Percentiles rank a stretch among this genome's conserved stretches.
phyloP scores from a whole-genome alignment of 768 basidiomycete species.

The Russula sp. region DNA sequence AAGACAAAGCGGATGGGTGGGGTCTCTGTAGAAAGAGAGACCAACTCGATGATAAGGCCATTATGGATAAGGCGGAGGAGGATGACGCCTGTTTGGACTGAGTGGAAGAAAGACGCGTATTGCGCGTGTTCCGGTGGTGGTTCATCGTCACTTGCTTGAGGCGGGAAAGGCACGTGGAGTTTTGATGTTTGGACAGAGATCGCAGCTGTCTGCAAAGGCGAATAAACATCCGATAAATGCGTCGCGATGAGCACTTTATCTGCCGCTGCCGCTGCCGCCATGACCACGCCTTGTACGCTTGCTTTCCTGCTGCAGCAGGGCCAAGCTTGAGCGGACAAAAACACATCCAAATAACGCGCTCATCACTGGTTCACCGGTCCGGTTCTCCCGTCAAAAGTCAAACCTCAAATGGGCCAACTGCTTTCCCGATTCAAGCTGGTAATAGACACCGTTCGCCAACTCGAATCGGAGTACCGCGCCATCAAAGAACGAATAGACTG shows the following conservation, averaged over 20 bases:
- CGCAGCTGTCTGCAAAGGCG: constrained; percentile 42
- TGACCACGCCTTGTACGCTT: not conserved
- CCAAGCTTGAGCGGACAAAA: too few relatives aligned
- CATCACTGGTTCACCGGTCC: not conserved
- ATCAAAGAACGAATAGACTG: constrained; percentile 27
- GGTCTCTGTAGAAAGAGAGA: constrained; percentile 60
- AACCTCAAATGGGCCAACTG: constrained; percentile 10
- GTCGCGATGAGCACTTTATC: constrained; percentile 30
- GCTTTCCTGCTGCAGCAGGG: not conserved
- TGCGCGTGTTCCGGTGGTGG: constrained; percentile 68
- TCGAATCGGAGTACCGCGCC: constrained; percentile 8
- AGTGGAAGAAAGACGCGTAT: constrained; percentile 50
- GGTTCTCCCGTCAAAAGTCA: not conserved
- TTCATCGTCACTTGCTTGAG: constrained; percentile 33
- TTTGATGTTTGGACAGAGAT: constrained; percentile 54
- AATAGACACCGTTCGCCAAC: not conserved
- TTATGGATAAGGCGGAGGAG: constrained; percentile 69
- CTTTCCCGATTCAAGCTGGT: constrained; percentile 6
- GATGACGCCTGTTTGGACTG: constrained; percentile 53
- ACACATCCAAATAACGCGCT: constrained; percentile 2
- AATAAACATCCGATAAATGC: constrained; percentile 58
- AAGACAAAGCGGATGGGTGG: constrained; percentile 72
- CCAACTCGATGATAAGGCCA: constrained; percentile 65
- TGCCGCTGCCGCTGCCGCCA: constrained; percentile 5
- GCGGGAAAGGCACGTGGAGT: constrained; percentile 43